A percentile compares a stretch with the other conserved stretches of the same genome.
Evolutionary conservation across 1,284 basidiomycete genomes (phyloP).

Genomic region (Pseudozyma hubeiensis): DNA sequence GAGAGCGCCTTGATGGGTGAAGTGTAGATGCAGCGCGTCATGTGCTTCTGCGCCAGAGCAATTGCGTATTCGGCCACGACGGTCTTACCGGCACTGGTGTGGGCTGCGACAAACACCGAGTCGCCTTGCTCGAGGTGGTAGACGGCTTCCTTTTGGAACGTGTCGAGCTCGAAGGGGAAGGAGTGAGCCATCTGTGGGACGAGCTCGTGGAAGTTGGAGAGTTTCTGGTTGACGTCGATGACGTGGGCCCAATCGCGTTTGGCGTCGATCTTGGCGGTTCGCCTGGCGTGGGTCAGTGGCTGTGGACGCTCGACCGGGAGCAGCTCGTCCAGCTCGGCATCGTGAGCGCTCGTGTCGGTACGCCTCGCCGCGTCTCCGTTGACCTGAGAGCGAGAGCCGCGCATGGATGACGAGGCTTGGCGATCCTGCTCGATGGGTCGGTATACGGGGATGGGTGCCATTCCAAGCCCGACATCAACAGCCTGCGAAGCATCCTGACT

Average conservation of each 20-base stretch:
- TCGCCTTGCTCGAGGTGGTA: slow-evolving; percentile 98
- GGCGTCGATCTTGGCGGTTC: slow-evolving; percentile 49
- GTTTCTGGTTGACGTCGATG: slow-evolving; percentile 89
- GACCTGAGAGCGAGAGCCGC: slow-evolving; percentile 11
- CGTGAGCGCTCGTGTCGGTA: slow-evolving; percentile 25
- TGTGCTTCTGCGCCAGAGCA: slow-evolving; percentile 93
- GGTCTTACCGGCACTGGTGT: slow-evolving; percentile 99
- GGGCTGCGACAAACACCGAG: slow-evolving; percentile 97
- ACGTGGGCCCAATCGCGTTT: slow-evolving; percentile 99
- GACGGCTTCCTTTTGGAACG: slow-evolving; percentile 96
- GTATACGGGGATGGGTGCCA: slow-evolving; percentile 51
- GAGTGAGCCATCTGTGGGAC: slow-evolving; percentile 91
- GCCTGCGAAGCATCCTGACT: slow-evolving; percentile 18
- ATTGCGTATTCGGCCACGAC: slow-evolving; percentile 99
- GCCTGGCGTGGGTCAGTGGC: slow-evolving; percentile 36
- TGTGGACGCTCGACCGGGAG: slow-evolving; percentile 59
- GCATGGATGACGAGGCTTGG: slow-evolving; percentile 12
- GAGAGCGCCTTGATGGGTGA: slow-evolving; percentile 98
- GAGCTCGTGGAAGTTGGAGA: slow-evolving; percentile 86
- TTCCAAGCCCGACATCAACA: slow-evolving; percentile 29
- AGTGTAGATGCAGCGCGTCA: slow-evolving; percentile 98
- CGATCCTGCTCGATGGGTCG: slow-evolving; percentile 34
- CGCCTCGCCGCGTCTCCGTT: slow-evolving; percentile 9
- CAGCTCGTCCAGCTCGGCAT: slow-evolving; percentile 65
- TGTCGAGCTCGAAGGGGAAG: slow-evolving; percentile 82